Percentiles rank a stretch among this genome's conserved stretches.
These are phyloP conservation scores for Glomus cerebriforme DNA, from an alignment of 192 early-diverging fungal genomes.

Conservation along the genomic window DNA sequence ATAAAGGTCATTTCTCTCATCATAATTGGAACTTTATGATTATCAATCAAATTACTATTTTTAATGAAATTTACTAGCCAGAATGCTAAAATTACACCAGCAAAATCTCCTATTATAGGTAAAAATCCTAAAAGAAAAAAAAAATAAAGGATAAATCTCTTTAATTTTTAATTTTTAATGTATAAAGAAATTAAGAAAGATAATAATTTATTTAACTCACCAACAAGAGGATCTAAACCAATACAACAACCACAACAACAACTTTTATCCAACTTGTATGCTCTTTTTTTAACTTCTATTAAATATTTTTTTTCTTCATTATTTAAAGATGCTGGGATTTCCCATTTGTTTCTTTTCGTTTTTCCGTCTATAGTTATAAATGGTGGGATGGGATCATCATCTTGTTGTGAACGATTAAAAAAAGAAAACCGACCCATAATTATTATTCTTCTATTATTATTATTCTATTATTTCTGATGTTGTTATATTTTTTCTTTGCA, in stretches of 20 bases:
- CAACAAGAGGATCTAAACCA: background rate
- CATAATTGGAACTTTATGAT: background rate
- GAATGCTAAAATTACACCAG: background rate
- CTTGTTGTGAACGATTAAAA: background rate
- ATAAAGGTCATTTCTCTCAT: background rate
- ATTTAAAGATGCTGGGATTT: background rate
- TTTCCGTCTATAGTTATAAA: background rate
- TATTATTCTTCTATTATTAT: background rate
- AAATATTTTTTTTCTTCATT: background rate
- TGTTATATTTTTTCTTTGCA: too few relatives aligned
- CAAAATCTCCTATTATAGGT: background rate
- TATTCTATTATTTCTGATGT: background rate
- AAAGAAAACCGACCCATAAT: background rate
- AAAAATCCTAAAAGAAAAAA: background rate
- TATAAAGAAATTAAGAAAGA: too few relatives aligned
- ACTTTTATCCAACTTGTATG: background rate
- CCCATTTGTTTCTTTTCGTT: background rate
- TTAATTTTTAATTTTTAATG: too few relatives aligned
- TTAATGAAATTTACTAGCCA: background rate
- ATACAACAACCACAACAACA: background rate
- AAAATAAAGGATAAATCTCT: too few relatives aligned
- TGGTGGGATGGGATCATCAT: background rate
- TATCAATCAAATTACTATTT: background rate
- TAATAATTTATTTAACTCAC: background rate
- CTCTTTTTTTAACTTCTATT: background rate